A percentile compares a stretch with the other conserved stretches of the same genome.
phyloP scores from a whole-genome alignment of 2,329 filamentous ascomycete genomes.

The Massarina eburnea region DNA sequence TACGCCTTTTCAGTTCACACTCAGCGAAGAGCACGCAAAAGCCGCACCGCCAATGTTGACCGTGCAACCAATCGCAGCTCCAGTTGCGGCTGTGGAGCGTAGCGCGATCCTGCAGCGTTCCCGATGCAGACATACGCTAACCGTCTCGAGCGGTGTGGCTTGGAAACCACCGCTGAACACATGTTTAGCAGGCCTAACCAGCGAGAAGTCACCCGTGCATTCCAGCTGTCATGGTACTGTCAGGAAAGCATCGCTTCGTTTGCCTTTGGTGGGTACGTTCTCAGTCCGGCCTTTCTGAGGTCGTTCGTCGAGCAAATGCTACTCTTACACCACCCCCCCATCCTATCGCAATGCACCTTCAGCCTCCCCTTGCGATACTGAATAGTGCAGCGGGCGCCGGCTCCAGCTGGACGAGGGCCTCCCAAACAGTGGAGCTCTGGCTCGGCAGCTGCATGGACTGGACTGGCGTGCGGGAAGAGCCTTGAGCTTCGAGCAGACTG shows the following conservation, averaged over 20 bases:
- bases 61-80: conserved; percentile 26
- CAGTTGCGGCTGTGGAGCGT: conserved; percentile 18
- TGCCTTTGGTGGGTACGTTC: conserved; percentile 25
- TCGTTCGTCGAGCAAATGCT: conserved; percentile 16
- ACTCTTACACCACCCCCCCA: conserved; percentile 26
- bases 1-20: conserved; percentile 25
- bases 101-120: conserved; percentile 19
- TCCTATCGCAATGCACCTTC: conserved; percentile 26
- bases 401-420: conserved; percentile 38
- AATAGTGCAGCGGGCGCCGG: conserved; percentile 24
- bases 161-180: conserved; percentile 29
- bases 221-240: conserved; percentile 36
- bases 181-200: conserved; percentile 26
- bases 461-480: conserved; percentile 42
- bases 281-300: conserved; percentile 10
- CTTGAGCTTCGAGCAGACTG: conserved; percentile 35
- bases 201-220: conserved; percentile 22
- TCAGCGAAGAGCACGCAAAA: conserved; percentile 35
- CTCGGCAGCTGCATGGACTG: not conserved
- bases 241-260: conserved; percentile 26
- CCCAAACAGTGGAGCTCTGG: too few relatives aligned
- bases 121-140: conserved; percentile 19
- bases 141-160: conserved; percentile 29
- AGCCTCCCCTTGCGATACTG: conserved; percentile 31
- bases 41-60: conserved; percentile 36